phyloP scores from a whole-genome alignment of 176 grass and related monocot genomes.

The Triticum turgidum region DNA sequence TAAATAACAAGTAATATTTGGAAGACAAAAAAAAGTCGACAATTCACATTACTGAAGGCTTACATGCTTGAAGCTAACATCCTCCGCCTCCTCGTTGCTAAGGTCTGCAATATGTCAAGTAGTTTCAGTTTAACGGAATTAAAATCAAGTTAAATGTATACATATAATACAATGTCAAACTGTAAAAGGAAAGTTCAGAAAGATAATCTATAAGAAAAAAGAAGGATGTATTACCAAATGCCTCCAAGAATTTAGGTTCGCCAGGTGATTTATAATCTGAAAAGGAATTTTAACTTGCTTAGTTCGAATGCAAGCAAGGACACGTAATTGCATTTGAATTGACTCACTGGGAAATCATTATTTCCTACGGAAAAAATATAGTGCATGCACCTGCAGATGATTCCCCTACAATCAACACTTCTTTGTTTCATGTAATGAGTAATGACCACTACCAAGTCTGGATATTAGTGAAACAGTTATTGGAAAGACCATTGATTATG shows the following conservation, averaged over 20 bases:
- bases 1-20: constrained; percentile 24
- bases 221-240: constrained; percentile 67
- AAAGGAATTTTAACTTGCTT: constrained; percentile 36
- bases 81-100: constrained; percentile 82
- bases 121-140: constrained; percentile 16
- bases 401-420: not conserved
- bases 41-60: constrained; percentile 31
- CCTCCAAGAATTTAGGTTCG: constrained; percentile 92
- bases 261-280: constrained; percentile 95
- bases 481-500: not conserved
- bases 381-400: constrained; percentile 2
- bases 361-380: not conserved
- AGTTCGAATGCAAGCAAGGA: constrained; percentile 1
- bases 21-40: not conserved
- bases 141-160: constrained; percentile 18
- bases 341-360: not conserved
- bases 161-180: not conserved
- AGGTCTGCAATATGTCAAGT: constrained; percentile 73
- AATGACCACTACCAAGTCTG: constrained; percentile 9
- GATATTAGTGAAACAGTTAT: not conserved
- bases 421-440: constrained; percentile 16
- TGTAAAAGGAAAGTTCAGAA: not conserved
- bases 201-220: constrained; percentile 12
- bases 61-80: constrained; percentile 96
- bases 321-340: not conserved